Evolutionary conservation across 1,139 yeast genomes (phyloP).

Genomic region (Debaryomyces singareniensis): DNA sequence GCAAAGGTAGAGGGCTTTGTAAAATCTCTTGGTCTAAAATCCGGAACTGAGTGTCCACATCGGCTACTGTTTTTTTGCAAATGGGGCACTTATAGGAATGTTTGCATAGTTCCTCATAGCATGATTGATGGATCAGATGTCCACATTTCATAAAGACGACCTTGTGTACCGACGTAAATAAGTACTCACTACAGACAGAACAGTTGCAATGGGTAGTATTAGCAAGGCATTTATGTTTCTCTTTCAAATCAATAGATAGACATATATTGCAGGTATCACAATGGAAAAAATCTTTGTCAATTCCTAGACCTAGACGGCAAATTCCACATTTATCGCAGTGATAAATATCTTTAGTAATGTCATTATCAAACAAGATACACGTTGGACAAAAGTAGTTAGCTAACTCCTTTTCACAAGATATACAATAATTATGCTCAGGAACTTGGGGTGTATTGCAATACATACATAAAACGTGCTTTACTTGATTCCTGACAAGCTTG

Average conservation of each 20-base stretch:
- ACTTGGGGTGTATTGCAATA: slow-evolving; percentile 67
- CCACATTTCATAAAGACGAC: slow-evolving; percentile 95
- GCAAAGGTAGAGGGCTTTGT: slow-evolving; percentile 73
- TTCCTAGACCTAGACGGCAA: slow-evolving; percentile 82
- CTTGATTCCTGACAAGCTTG: slow-evolving; percentile 55
- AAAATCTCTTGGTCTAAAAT: slow-evolving; percentile 77
- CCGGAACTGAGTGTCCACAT: slow-evolving; percentile 85
- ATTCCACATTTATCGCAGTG: slow-evolving; percentile 93
- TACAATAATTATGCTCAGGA: slow-evolving; percentile 61
- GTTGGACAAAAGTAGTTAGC: slow-evolving; percentile 72
- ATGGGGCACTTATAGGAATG: slow-evolving; percentile 88
- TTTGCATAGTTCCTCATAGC: slow-evolving; percentile 73
- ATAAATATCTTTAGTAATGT: slow-evolving; percentile 71
- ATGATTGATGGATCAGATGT: slow-evolving; percentile 83
- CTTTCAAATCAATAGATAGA: slow-evolving; percentile 69
- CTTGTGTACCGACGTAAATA: slow-evolving; percentile 78
- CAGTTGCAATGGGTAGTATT: slow-evolving; percentile 88
- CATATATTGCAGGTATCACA: slow-evolving; percentile 90
- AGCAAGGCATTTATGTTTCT: slow-evolving; percentile 77
- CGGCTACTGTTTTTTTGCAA: slow-evolving; percentile 75
- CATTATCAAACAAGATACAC: slow-evolving; percentile 83
- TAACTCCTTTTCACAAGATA: slow-evolving; percentile 56
- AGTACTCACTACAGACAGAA: slow-evolving; percentile 87
- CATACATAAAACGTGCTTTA: slow-evolving; percentile 75
- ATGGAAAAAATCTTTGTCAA: slow-evolving; percentile 85